Evolutionary conservation across 2,329 filamentous ascomycete genomes (phyloP), one percentile per base, ranked within the genome.

Genomic region (Aspergillus sp.): DNA sequence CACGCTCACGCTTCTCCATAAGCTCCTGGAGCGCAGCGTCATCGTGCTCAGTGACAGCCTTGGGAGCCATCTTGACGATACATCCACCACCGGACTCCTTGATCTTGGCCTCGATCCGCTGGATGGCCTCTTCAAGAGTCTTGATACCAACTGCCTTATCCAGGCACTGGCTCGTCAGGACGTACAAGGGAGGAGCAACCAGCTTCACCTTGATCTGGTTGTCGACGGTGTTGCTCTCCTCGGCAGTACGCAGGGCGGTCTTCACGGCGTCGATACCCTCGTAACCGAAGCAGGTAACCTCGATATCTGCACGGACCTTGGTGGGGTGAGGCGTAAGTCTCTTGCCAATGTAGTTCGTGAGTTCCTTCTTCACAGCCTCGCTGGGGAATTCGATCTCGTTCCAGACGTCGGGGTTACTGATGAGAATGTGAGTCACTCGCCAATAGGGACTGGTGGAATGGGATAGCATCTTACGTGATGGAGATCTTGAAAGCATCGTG

Each of bases 221-320:
- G 51, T 96, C 91, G 50, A 85, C 80, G 13, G 91, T 96, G 82
- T 96, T 97, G 74, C 88, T 86, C 55, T 89, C 89, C 79, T 99
- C 94, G 54, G 94, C 95, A 57, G 87, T 90, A 70, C 91, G 85
- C 53, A 99, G 84, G 45, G 95, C 92, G 32, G 85, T 82, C 84
- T 99, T 99, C 74, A 99, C 90, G 40, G 95, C 94, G 69, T 99
- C 94, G 77, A 99, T 99, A 61, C 94, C 94, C 65, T 97, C 94
- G 73, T 97, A 99, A 57, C 89, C 88, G 77, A 90, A 92, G 79
- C 90, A 96, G 56, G 89, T 95, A 61, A 96, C 91, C 73, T 99
- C 94, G 53, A 99, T 90, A 74, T 99, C 94, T 62, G 95, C 92
- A 70, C 95, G 91, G 60, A 99, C 91, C 79, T 99, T 99, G 64